phyloP scores from a whole-genome alignment of 371 early-diverging fungal genomes.

The Mortierella sp. region DNA sequence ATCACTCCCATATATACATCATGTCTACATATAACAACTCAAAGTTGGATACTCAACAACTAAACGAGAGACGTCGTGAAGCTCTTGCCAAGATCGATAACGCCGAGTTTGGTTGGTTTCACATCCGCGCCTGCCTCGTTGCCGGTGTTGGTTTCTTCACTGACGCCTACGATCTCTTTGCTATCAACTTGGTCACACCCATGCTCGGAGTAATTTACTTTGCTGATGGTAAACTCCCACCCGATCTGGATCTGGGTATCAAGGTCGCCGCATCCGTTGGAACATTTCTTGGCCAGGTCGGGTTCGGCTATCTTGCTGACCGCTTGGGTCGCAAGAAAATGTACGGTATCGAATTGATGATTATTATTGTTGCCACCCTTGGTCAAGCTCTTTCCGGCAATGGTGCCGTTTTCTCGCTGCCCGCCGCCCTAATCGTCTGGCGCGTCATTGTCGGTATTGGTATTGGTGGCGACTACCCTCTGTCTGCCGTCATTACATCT shows the following conservation, averaged over 20 bases:
- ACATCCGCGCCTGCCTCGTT: slow-evolving; percentile 84
- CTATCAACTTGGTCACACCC: slow-evolving; percentile 83
- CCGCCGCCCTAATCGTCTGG: slow-evolving; percentile 85
- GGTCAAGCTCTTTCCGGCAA: slow-evolving; percentile 85
- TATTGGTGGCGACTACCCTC: slow-evolving; percentile 90
- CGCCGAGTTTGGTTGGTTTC: slow-evolving; percentile 80
- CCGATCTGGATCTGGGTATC: slow-evolving; percentile 76
- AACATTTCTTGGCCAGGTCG: slow-evolving; percentile 87
- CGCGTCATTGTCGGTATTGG: slow-evolving; percentile 89
- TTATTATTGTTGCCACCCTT: slow-evolving; percentile 84
- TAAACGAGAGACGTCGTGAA: slow-evolving; percentile 56
- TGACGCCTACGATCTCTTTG: slow-evolving; percentile 92
- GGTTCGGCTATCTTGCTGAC: slow-evolving; percentile 90
- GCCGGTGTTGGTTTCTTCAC: slow-evolving; percentile 92
- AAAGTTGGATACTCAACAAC: slow-evolving; percentile 30
- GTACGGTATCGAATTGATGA: slow-evolving; percentile 89
- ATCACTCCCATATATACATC: not conserved
- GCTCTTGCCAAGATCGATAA: slow-evolving; percentile 65
- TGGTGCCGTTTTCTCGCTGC: slow-evolving; percentile 69
- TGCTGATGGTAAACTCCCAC: slow-evolving; percentile 61
- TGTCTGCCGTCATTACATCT: slow-evolving; percentile 90
- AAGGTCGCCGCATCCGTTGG: slow-evolving; percentile 89
- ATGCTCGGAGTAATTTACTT: slow-evolving; percentile 86
- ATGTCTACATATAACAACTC: slow-evolving; percentile 38
- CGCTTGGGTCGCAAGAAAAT: slow-evolving; percentile 86